These are phyloP conservation scores for Aureobasidium namibiae DNA, from an alignment of 2,329 filamentous ascomycete genomes.

Conservation along the genomic window DNA sequence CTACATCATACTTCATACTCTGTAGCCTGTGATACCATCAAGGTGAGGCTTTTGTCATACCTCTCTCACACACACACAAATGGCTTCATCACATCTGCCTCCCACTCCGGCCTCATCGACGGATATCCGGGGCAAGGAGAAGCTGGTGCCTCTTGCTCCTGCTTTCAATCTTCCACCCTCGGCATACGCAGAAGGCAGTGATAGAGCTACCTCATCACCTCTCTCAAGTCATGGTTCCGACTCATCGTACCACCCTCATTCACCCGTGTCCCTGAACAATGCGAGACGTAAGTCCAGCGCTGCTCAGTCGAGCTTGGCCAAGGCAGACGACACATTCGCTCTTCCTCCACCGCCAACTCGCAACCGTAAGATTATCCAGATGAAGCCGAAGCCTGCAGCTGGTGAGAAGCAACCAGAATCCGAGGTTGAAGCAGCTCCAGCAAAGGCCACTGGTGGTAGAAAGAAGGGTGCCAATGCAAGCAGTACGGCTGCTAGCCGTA, in stretches of 20 bases:
- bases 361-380: constrained; percentile 94
- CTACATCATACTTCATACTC: not conserved
- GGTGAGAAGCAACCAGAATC: constrained; percentile 25
- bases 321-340: constrained; percentile 56
- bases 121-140: constrained; percentile 65
- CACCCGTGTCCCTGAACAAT: constrained; percentile 35
- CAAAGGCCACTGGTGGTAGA: constrained; percentile 43
- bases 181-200: constrained; percentile 46
- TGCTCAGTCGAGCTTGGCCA: constrained; percentile 24
- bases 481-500: constrained; percentile 79
- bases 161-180: constrained; percentile 71
- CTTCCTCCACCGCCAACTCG: constrained; percentile 87
- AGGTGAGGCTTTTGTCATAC: not conserved
- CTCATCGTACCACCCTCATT: constrained; percentile 42
- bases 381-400: constrained; percentile 59
- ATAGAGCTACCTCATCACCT: constrained; percentile 40
- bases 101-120: constrained; percentile 74
- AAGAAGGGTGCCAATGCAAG: constrained; percentile 64
- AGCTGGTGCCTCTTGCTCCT: constrained; percentile 51
- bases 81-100: constrained; percentile 60
- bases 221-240: constrained; percentile 39
- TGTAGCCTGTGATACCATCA: not conserved
- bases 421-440: constrained; percentile 18
- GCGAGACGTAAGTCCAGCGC: constrained; percentile 21
- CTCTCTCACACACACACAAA: constrained; percentile 29